Evolutionary conservation across 345 rosid genomes (phyloP).

Genomic region (Melaleuca quinquenervia): DNA sequence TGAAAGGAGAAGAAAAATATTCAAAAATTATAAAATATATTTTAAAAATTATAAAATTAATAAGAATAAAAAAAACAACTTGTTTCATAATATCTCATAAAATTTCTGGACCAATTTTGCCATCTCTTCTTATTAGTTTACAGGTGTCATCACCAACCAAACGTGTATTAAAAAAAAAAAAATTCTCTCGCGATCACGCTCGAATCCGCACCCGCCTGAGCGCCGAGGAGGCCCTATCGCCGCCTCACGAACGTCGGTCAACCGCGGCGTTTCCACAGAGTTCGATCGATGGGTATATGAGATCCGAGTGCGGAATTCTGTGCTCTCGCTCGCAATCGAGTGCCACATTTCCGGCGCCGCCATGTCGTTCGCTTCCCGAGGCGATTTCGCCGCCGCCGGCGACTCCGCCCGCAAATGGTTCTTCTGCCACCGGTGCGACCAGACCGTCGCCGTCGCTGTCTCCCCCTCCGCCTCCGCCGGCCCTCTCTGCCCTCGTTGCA

Average conservation of each 20-base stretch:
- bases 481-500: slow-evolving; percentile 29
- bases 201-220: neutral
- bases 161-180: neutral
- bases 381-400: slow-evolving; percentile 9
- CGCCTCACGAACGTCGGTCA: neutral
- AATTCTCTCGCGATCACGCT: neutral
- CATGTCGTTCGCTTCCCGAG: neutral
- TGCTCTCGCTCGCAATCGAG: neutral
- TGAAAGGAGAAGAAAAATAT: too few relatives aligned
- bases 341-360: neutral
- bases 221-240: neutral
- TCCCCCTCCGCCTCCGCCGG: slow-evolving; percentile 13
- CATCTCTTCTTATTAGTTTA: neutral
- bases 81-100: too few relatives aligned
- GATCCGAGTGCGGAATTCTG: neutral
- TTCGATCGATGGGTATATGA: neutral
- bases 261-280: neutral
- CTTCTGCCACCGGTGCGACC: slow-evolving; percentile 27
- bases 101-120: too few relatives aligned
- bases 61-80: too few relatives aligned
- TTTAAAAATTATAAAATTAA: too few relatives aligned
- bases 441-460: slow-evolving; percentile 9
- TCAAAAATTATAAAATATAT: too few relatives aligned
- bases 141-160: neutral
- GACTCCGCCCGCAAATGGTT: slow-evolving; percentile 7